Base-by-base conservation (phyloP, 257 asterid species). In the Coffea eugenioides region DNA sequence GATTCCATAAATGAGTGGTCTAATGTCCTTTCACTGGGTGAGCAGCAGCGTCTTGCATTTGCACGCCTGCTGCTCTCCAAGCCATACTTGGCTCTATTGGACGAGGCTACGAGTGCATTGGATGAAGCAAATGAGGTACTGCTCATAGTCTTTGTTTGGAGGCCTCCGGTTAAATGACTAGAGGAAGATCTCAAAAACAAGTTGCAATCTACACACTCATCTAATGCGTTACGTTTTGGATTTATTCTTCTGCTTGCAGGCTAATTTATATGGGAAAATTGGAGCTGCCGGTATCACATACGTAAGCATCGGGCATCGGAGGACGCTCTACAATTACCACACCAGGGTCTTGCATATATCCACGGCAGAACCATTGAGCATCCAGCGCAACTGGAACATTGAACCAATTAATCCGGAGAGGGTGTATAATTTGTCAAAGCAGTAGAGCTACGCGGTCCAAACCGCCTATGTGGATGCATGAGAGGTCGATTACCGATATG, bases 1-100 rank as follows among this genome's bases (percentile, higher is more conserved):
- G 97, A 93, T 86, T 86, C 89, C 34, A 82, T 81, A 21, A 75
- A 81, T 65, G 97, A 93, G 68, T 93, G 97, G 97, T 88, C 97
- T 51, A 93, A 90, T 74, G 94, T 92, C 80, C 97, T 93, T 68
- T 93, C 97, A 76, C 90, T 93, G 82, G 97, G 97, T 15, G 97
- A 93, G 91, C 97, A 93, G 84, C 97, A 90, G 69, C 94, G 97
- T 9, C 89, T 93, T 74, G 97, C 97, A 72, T 93, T 90, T 87
- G 97, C 92, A 18, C 95, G 97, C 59, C 77, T 93, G 79, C 83
- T 93, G 89, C 93, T 91, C 77, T 86, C 97, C 41, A 91, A 87
- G 69, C 97, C 97, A 73, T 79, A 81, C 70, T 79, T 91, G 89
- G 92, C 84, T 79, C 83, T 93, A 41, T 79, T 93, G 90, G 97